Evolutionary conservation across 2,329 filamentous ascomycete species (phyloP), one percentile per base, ranked within the genome.

Genomic region (Fusarium annulatum): DNA sequence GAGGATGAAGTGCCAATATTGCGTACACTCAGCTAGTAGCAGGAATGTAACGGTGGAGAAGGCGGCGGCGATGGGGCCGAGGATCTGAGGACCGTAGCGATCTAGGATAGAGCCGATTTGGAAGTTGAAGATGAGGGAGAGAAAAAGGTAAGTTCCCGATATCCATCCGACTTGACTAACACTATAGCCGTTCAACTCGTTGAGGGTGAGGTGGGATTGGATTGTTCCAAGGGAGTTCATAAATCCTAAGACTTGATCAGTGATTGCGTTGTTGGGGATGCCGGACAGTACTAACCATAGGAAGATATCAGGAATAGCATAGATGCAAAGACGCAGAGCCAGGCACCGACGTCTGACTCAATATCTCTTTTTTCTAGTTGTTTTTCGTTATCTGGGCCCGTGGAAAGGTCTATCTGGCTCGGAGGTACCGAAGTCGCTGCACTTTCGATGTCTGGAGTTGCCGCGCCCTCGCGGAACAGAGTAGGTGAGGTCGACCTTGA

Each of bases 1-100:
- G 5, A 87, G 79, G 10, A 86, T 74, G 36, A 87, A 87, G 7
- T 87, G 85, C 84, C 84, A 86, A 72, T 87, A 87, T n/a, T 79
- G 58, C 4, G 76, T 79, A 74, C 85, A 87, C 43, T 86, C 77
- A 3, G 83, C 86, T 8, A 87, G 75, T 0, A 87, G 72, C 15
- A 87, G 79, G 55, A 86, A 84, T 4, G 81, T 82, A 0, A 77
- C 66, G 3, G 85, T 76, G 57, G 81, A 84, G 5, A 79, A 73
- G 2, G 79, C 55, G 0, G 80, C 81, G 3, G 84, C 85, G 14
- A 80, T 61, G 10, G 83, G 73, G 1, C 83, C 76, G 9, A 87
- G 77, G 9, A 81, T 67, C 16, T 81, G 79, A 1, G 86, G 84
- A 0, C 85, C 86, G 53, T 86, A 85, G 0, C 80, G 80, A 64